A percentile compares a stretch with the other conserved stretches of the same genome.
phyloP scores from a whole-genome alignment of 345 rosid genomes.

The Lepidium sativum region DNA sequence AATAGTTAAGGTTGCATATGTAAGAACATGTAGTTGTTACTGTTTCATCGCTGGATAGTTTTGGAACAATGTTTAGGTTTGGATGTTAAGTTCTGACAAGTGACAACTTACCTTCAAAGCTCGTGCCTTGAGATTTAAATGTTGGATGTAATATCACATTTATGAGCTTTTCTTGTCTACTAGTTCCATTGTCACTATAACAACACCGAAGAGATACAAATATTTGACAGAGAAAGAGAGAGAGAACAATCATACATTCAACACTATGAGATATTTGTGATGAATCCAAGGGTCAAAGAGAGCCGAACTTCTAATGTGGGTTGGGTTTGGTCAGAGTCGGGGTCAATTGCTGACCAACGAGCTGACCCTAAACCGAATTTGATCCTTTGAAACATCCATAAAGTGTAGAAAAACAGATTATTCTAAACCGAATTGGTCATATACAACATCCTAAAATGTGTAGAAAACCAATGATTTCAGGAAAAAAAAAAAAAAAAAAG shows the following conservation, averaged over 20 bases:
- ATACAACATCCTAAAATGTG: neutral
- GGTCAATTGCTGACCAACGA: neutral
- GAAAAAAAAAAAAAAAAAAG: no score
- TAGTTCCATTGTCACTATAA: slow-evolving; percentile 3
- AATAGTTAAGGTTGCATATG: slow-evolving; percentile 2
- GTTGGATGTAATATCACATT: slow-evolving; percentile 10
- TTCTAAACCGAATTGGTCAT: neutral
- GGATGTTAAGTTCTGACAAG: slow-evolving; percentile 17
- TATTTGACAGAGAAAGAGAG: neutral
- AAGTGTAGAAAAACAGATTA: no score
- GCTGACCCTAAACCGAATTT: no score
- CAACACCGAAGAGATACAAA: slow-evolving; percentile 6
- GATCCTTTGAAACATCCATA: no score
- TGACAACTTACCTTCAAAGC: slow-evolving; percentile 8
- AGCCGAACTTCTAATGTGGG: no score
- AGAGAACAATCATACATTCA: neutral
- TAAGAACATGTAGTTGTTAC: slow-evolving; percentile 8
- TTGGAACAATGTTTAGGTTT: slow-evolving; percentile 18
- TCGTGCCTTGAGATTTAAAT: slow-evolving; percentile 18
- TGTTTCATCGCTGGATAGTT: slow-evolving; percentile 8
- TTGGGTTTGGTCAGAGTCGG: neutral
- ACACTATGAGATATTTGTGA: neutral
- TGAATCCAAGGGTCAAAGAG: neutral
- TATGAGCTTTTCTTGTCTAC: slow-evolving; percentile 11
- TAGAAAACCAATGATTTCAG: neutral